phyloP scores from a whole-genome alignment of 345 rosid genomes.

The Aquilaria sinensis region DNA sequence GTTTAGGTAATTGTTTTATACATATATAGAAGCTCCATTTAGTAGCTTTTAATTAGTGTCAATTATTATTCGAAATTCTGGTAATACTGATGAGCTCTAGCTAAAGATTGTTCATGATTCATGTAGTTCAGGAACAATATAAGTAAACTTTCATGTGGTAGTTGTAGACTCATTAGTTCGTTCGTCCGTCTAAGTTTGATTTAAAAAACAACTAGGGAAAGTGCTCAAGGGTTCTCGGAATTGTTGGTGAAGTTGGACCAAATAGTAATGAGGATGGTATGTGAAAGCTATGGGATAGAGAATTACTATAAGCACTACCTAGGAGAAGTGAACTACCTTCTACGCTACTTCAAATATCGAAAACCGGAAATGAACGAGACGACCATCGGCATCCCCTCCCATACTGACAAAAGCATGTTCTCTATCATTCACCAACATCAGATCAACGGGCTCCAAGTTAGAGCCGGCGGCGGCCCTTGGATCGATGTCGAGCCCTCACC shows the following conservation, averaged over 20 bases:
- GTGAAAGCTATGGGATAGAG: constrained; percentile 50
- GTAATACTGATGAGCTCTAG: too few species aligned
- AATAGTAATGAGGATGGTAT: constrained; percentile 48
- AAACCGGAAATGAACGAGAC: constrained; percentile 27
- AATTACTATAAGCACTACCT: constrained; percentile 27
- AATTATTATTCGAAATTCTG: too few species aligned
- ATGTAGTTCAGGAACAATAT: too few species aligned
- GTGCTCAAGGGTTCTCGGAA: constrained; percentile 28
- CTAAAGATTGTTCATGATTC: too few species aligned
- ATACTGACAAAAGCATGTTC: constrained; percentile 55
- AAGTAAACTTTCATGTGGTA: too few species aligned
- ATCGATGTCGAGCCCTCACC: constrained; percentile 36
- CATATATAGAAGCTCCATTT: too few species aligned
- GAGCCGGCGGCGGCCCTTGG: constrained; percentile 37
- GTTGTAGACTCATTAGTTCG: too few species aligned
- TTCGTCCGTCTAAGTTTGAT: too few species aligned
- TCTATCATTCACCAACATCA: constrained; percentile 57
- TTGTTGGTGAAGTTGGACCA: constrained; percentile 35
- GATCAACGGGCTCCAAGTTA: constrained; percentile 44
- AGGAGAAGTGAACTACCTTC: constrained; percentile 34
- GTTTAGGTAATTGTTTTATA: constrained; percentile 23
- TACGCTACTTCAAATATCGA: constrained; percentile 43
- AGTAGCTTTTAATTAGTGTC: too few species aligned
- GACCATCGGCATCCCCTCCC: constrained; percentile 38
- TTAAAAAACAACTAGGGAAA: constrained; percentile 12